Conservation (phyloP, 139 green algal genomes). For the Tetraselmis striata region DNA sequence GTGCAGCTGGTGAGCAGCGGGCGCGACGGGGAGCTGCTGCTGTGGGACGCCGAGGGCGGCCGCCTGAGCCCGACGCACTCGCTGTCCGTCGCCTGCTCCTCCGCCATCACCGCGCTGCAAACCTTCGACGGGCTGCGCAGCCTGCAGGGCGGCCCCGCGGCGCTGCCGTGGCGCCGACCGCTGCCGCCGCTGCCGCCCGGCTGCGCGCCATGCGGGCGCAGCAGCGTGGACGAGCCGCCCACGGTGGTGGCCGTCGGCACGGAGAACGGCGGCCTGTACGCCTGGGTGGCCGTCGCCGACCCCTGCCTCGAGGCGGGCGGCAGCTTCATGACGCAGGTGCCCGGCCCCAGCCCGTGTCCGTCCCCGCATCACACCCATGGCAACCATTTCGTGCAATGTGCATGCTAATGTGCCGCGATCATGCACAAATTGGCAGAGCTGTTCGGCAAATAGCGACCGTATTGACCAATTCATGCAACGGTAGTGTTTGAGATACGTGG, state of each 20-base stretch:
- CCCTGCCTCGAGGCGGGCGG: neutral
- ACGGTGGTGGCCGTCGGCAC: neutral
- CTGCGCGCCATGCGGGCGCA: neutral
- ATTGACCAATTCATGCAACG: no score
- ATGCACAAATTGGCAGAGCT: no score
- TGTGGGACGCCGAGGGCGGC: neutral
- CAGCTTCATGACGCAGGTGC: neutral
- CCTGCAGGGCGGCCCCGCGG: neutral
- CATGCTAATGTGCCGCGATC: no score
- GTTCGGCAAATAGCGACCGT: no score
- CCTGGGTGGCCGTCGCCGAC: neutral
- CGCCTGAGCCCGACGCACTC: neutral
- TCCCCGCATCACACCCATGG: no score
- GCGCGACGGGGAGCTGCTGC: neutral
- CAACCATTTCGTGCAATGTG: no score
- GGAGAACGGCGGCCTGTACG: neutral
- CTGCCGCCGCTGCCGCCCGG: neutral
- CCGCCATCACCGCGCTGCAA: neutral
- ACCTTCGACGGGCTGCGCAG: neutral
- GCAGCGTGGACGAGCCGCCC: neutral
- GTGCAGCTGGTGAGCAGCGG: neutral
- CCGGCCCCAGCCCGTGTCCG: no score
- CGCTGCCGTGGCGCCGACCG: neutral
- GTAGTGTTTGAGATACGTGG: no score
- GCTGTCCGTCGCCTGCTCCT: neutral